These are phyloP conservation scores for Bothriochloa decipiens DNA, from an alignment of 176 grass and related monocot genomes.

Conservation along the genomic window DNA sequence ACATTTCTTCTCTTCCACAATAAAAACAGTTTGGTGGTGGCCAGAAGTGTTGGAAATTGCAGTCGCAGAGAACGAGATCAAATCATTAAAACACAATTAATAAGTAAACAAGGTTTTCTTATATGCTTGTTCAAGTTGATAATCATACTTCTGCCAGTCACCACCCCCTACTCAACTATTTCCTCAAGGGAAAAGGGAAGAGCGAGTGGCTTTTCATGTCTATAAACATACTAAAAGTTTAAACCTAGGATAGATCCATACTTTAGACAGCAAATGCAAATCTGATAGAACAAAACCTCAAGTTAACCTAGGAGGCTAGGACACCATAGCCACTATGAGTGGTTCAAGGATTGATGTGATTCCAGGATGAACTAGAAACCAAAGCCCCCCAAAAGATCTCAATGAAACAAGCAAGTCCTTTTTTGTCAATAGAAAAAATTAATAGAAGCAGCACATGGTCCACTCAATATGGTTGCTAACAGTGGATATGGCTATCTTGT, in stretches of 20 bases:
- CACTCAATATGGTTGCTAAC: neutral
- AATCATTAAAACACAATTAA: neutral
- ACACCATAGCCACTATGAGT: neutral
- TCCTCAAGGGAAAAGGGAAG: neutral
- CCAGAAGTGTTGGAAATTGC: neutral
- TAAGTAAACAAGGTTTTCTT: neutral
- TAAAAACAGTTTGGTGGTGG: neutral
- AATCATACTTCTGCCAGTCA: no score
- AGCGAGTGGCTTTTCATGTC: neutral
- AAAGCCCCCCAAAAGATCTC: neutral
- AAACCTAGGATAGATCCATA: neutral
- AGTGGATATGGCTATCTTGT: conserved; percentile 24
- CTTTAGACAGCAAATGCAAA: neutral
- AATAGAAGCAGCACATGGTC: neutral
- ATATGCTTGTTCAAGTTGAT: conserved; percentile 11
- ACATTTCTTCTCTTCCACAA: conserved; percentile 41
- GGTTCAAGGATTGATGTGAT: neutral
- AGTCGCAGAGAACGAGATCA: neutral
- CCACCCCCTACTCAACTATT: neutral
- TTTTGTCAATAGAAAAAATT: neutral
- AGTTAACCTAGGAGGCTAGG: neutral
- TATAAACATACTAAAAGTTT: neutral
- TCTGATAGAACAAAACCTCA: neutral
- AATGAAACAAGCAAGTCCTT: conserved; percentile 3
- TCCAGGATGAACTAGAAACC: neutral